These are phyloP conservation scores for Myriosclerotinia duriaeana DNA, from an alignment of 2,329 filamentous ascomycete genomes.

Conservation along the genomic window DNA sequence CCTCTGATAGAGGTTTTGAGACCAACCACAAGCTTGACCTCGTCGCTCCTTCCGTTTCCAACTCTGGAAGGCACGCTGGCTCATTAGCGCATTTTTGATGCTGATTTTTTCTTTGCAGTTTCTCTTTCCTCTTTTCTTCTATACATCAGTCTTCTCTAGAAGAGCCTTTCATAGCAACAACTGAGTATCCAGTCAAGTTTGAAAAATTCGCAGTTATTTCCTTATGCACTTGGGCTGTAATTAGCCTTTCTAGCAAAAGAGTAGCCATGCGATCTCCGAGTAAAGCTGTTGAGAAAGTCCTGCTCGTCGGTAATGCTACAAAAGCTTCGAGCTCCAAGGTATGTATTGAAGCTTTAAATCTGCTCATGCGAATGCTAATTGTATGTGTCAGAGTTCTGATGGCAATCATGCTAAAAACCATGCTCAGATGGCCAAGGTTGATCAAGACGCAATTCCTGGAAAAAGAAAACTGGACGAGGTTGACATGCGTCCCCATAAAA, in stretches of 20 bases:
- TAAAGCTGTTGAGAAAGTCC: not conserved
- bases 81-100: not conserved
- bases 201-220: not conserved
- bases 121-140: not conserved
- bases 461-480: not conserved
- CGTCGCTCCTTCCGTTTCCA: not conserved
- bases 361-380: not conserved
- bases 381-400: not conserved
- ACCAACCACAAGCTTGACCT: not conserved
- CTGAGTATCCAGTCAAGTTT: not conserved
- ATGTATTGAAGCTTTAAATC: not conserved
- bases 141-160: too few species aligned
- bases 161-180: too few species aligned
- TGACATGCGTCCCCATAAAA: slow-evolving; percentile 1
- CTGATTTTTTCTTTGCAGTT: too few species aligned
- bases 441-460: not conserved
- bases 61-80: not conserved
- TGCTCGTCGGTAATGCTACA: not conserved
- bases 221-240: not conserved
- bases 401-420: too few species aligned
- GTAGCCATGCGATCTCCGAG: not conserved
- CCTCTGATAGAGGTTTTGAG: too few species aligned
- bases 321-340: not conserved
- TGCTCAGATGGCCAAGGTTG: not conserved
- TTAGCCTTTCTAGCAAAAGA: not conserved